Evolutionary conservation across 2,329 filamentous ascomycete genomes (phyloP), one percentile per base, ranked within the genome.

Genomic region (Elsinoe batatas): DNA sequence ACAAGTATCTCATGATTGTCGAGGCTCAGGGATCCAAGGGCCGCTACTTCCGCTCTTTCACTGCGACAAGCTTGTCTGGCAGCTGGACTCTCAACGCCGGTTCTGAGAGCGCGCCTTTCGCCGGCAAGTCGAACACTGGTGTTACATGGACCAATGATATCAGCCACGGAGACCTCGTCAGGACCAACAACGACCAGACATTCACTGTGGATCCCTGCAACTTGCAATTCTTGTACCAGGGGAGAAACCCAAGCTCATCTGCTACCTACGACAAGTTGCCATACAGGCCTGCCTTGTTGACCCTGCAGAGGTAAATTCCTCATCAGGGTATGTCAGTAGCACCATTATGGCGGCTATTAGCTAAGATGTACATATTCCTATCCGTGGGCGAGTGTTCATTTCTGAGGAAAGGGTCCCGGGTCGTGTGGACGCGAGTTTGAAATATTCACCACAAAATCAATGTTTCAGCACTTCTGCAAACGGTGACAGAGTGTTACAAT

Each of bases 1-100:
- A 72, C 60, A 68, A 76, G 60, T 85, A 85, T 67, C 76, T 85
- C 56, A 84, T 85, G 79, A 76, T 85, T n/a, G 80, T 85, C 33
- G 83, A 86, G 67, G 73, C 79, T 0, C 77, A 79, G 42, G 82
- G 82, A 1, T 36, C 67, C 0, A 68, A 74, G 32, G 82, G 82
- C 0, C 76, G 83, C 1, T 86, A 79, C 68, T 85, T 85, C 76
- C 80, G 82, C 57, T 84, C 81, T 0, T 85, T 81, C 71, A 84
- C 80, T 0, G 78, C 83, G 12, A 75, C 70, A 42, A 78, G 71
- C 62, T 72, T 85, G 7, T 64, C 65, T 36, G 83, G 82, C 7
- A 53, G 66, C 3, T 86, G 82, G 82, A 82, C 79, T 0, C 60
- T 75, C 8, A 77, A 84, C 62, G 79, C 81, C 1, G 71, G 71